phyloP scores from a whole-genome alignment of 1,139 yeast species.

The Hyphopichia wangnamkhiaoensis region DNA sequence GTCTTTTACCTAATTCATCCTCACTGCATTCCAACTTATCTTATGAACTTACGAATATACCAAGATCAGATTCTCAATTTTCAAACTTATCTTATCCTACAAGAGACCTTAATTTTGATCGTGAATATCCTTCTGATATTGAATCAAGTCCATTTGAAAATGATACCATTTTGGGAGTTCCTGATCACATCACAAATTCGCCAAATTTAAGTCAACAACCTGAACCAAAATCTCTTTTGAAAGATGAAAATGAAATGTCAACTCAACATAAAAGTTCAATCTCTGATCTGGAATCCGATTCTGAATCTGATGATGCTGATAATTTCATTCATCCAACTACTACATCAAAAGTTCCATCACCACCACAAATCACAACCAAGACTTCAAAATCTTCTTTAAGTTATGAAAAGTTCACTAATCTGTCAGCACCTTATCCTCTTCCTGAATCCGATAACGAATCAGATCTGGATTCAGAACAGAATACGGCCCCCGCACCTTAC shows the following conservation, averaged over 20 bases:
- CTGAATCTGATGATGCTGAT: neutral
- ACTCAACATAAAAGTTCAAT: too few relatives aligned
- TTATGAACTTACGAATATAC: neutral
- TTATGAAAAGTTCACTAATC: neutral
- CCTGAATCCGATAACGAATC: constrained; percentile 1
- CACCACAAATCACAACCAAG: neutral
- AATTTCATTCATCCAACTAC: neutral
- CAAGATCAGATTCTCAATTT: constrained; percentile 3
- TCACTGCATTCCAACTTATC: constrained; percentile 1
- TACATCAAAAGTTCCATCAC: neutral
- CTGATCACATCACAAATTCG: too few relatives aligned
- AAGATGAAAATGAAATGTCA: too few relatives aligned
- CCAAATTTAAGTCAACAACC: too few relatives aligned
- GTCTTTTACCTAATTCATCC: neutral
- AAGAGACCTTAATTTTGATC: neutral
- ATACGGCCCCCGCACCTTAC: constrained; percentile 19
- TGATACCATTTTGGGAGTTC: too few relatives aligned
- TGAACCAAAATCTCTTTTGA: too few relatives aligned
- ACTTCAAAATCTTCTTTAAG: neutral
- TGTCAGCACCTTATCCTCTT: constrained; percentile 3
- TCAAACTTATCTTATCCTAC: constrained; percentile 1
- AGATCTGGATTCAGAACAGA: neutral
- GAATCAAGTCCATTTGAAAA: too few relatives aligned
- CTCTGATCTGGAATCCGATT: neutral
- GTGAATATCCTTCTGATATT: too few relatives aligned